Evolutionary conservation across 331 rosid genomes (phyloP).

Genomic region (Acacia pycnantha): DNA sequence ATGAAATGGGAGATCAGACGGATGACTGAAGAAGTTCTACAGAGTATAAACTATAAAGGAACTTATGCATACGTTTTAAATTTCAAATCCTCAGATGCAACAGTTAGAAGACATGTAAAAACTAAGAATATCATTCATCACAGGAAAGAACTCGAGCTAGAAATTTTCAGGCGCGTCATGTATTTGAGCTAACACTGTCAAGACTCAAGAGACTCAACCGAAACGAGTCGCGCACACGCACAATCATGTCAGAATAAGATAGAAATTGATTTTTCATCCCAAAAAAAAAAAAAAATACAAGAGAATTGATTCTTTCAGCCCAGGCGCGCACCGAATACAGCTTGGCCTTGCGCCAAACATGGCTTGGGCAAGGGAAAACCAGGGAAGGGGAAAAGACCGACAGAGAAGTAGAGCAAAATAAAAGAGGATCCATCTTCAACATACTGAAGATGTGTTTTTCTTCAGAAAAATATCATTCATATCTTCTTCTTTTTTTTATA

Average conservation of each 20-base stretch:
- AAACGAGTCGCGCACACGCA: background rate
- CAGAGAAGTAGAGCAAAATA: background rate
- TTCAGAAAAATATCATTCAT: background rate
- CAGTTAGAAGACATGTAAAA: background rate
- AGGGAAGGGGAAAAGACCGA: background rate
- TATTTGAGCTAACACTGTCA: background rate
- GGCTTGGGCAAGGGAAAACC: background rate
- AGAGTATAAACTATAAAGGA: background rate
- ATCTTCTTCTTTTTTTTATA: background rate
- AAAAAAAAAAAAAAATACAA: background rate
- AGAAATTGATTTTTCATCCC: background rate
- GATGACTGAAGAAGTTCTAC: background rate
- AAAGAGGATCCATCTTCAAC: background rate
- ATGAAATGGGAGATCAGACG: background rate
- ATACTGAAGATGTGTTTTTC: background rate
- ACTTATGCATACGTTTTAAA: background rate
- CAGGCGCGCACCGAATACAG: background rate
- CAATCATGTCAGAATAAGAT: background rate
- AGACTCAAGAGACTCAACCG: background rate
- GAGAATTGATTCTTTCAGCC: background rate
- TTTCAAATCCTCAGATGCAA: background rate
- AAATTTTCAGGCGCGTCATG: background rate
- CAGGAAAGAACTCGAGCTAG: background rate
- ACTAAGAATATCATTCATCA: background rate
- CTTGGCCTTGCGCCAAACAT: background rate